Evolutionary conservation across 306 rosid species (phyloP), one percentile per base, ranked within the genome.

Genomic region (Cicer judaicum): DNA sequence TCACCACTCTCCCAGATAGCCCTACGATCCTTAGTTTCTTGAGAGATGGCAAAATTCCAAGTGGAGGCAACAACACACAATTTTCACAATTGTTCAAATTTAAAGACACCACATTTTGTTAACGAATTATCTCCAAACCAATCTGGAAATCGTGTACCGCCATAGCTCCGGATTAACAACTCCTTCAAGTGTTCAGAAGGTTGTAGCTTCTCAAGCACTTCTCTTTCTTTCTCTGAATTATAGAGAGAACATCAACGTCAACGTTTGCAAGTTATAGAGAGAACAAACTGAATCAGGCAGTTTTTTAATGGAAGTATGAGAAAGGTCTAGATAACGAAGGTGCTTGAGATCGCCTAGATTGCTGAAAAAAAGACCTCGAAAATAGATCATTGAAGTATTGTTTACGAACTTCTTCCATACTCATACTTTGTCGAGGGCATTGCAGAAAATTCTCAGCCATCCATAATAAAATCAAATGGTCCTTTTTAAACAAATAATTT

Each of bases 91-190:
- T 24, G 0, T 3, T 41, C 39, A 71, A 73, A 15, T 14, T 7
- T 24, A 78, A 5, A 5, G 41, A 34, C 14, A 42, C 54, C 36
- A 78, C 8, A 24, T 71, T 78, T 1, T n/a, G 64, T 62, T 18
- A 78, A 52, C n/a, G 77, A 70, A 52, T 8, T 12, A 62, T 63
- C 64, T 29, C 82, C 66, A 21, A 79, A 43, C 78, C 78, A 79
- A 53, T 72, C 8, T 52, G 78, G 78, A 1, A 71, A 53, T 8
- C 12, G 21, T 29, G 47, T 29, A 5, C 82, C 61, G 0, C 68
- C 68, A 55, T 81, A 81, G 3, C 43, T 10, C 6, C 10, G 0
- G 1, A 81, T 6, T 7, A 36, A 54, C 13, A 75, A 2, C 6
- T 18, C 2, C 34, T 76, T 64, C 21, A 81, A 21, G 62, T 21